phyloP scores from a whole-genome alignment of 441 rosid species.

The Gossypium schwendimanii region DNA sequence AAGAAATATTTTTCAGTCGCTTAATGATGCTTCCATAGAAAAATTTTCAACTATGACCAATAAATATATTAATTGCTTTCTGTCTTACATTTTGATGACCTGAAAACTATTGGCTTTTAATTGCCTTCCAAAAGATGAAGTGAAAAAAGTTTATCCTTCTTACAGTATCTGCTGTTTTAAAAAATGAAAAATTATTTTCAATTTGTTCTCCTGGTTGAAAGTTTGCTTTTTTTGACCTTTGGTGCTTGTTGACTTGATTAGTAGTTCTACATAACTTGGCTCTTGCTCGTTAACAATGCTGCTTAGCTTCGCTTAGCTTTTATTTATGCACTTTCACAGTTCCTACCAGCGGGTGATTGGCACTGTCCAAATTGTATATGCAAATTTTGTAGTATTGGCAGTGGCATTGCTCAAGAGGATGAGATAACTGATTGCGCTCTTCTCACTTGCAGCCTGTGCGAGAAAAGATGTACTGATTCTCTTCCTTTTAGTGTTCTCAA shows the following conservation, averaged over 20 bases:
- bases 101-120: conserved; percentile 2
- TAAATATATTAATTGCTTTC: not conserved
- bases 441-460: conserved; percentile 65
- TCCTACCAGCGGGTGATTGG: conserved; percentile 89
- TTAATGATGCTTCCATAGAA: not conserved
- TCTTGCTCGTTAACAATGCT: not conserved
- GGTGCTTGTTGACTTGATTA: not conserved
- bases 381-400: conserved; percentile 60
- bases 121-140: not conserved
- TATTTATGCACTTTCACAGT: conserved; percentile 33
- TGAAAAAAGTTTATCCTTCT: not conserved
- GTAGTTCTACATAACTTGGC: not conserved
- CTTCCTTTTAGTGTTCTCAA: conserved; percentile 16
- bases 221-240: not conserved
- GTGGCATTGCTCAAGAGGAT: conserved; percentile 29
- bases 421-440: conserved; percentile 23
- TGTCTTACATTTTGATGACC: conserved; percentile 4
- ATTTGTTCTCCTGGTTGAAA: not conserved
- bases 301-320: not conserved
- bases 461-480: conserved; percentile 61
- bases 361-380: conserved; percentile 91
- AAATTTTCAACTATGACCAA: not conserved
- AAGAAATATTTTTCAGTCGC: not conserved
- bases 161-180: not conserved
- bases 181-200: too few species aligned